Base-by-base conservation (phyloP, 805 yeast species). In the Pichia paraexigua region DNA sequence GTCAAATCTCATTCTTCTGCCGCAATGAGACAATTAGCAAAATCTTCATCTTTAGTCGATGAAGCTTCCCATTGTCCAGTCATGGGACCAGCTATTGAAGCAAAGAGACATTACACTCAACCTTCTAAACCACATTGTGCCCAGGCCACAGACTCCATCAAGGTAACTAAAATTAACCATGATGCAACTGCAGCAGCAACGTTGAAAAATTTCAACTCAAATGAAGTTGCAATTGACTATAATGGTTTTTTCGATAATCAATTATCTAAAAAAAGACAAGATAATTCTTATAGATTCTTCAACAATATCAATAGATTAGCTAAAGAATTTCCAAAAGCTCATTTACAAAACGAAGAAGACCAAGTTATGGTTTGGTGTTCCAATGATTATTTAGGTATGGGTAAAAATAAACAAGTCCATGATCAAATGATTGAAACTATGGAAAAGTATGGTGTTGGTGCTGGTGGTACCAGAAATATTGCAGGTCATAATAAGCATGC, bases 311-410 rank as follows among this genome's bases (percentile, higher is more conserved):
- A 94, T 75, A 83, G 99, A 60, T 76, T 94, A 60, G 98, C 98
- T 46, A 76, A 82, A 54, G 96, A 92, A 66, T 94, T 89, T 65
- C 99, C 99, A 43, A 74, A 74, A 62, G 99, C 99, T 39, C 99
- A 94, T 65, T 80, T 94, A 58, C 77, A 83, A 52, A 55, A 64
- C 39, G 88, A 84, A 63, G 73, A 73, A 17, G 95, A 89, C 62
- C 87, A 87, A 65, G 99, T 94, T 53, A 90, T 96, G 48, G 99
- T 94, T 53, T 94, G 99, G 99, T 94, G 99, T 65, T 91, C 99
- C 42, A 94, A 94, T 68, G 99, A 94, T 70, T 94, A 94, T 68
- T 76, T 94, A 55, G 97, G 98, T 13, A 87, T 94, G 94, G 92
- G 97, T 48, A 82, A 80, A 63, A 87, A 92, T 66, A 77, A 77